Conservation (phyloP, 2,329 filamentous ascomycete genomes). For the Lachnellula willkommii region DNA sequence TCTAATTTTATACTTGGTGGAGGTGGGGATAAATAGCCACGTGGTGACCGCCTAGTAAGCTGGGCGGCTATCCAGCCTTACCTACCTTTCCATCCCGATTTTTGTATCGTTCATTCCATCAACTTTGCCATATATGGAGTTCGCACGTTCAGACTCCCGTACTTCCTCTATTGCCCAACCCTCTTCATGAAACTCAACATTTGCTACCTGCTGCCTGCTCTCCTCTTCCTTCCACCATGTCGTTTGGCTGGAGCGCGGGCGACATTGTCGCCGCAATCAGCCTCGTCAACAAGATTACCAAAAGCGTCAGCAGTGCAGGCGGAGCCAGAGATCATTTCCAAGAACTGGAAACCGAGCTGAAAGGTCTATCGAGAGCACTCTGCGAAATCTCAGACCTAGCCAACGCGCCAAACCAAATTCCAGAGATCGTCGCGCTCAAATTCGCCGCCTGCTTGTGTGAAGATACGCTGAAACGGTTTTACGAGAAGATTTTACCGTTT, state of each 20-base stretch:
- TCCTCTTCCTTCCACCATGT: background rate
- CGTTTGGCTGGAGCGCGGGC: conserved; percentile 12
- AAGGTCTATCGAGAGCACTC: background rate
- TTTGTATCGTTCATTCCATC: too few relatives aligned
- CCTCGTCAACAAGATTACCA: conserved; percentile 22
- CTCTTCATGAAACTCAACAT: too few relatives aligned
- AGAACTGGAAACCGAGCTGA: conserved; percentile 4
- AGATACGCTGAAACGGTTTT: conserved; percentile 3
- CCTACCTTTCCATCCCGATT: too few relatives aligned
- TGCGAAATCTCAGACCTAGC: conserved; percentile 2
- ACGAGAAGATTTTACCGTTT: conserved; percentile 6
- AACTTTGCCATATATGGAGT: too few relatives aligned
- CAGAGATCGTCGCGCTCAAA: conserved; percentile 7
- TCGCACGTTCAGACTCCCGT: too few relatives aligned
- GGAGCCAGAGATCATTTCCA: conserved; percentile 3
- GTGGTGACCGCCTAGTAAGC: too few relatives aligned
- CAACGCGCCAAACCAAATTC: background rate
- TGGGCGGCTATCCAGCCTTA: too few relatives aligned
- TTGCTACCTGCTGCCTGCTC: background rate
- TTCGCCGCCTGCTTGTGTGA: conserved; percentile 5
- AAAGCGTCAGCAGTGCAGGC: background rate
- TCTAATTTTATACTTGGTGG: too few relatives aligned
- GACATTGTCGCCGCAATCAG: conserved; percentile 27
- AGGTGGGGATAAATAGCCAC: too few relatives aligned
- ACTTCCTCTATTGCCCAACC: too few relatives aligned